Evolutionary conservation across 495 filamentous ascomycete species (phyloP).

Genomic region (Aspergillus leporis): DNA sequence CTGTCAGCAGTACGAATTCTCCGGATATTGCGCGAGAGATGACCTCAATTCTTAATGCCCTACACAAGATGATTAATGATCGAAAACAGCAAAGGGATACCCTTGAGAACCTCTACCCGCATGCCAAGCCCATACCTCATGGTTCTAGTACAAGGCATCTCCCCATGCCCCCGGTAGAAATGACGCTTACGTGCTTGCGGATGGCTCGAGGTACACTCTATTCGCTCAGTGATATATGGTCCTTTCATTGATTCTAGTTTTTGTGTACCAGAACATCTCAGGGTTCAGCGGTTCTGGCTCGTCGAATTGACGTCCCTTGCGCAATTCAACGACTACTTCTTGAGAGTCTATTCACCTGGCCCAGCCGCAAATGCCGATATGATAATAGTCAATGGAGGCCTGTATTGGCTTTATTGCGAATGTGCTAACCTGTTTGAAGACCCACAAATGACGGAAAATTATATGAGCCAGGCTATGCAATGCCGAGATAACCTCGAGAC

Average conservation of each 20-base stretch:
- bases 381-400: slow-evolving; percentile 18
- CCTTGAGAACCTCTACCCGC: slow-evolving; percentile 9
- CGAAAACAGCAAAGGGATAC: slow-evolving; percentile 12
- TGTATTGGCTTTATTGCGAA: slow-evolving; percentile 19
- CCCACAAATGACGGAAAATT: slow-evolving; percentile 9
- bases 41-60: slow-evolving; percentile 4
- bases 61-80: slow-evolving; percentile 1
- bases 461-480: slow-evolving; percentile 10
- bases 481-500: slow-evolving; percentile 15
- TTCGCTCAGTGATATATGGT: not conserved
- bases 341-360: slow-evolving; percentile 13
- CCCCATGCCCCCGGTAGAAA: slow-evolving; percentile 14
- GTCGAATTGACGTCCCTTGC: not conserved
- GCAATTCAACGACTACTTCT: slow-evolving; percentile 12
- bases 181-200: slow-evolving; percentile 11
- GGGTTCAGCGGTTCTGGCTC: slow-evolving; percentile 7
- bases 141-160: slow-evolving; percentile 10
- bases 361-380: slow-evolving; percentile 15
- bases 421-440: slow-evolving; percentile 9
- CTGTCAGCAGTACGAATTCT: not conserved
- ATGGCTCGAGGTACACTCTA: slow-evolving; percentile 9
- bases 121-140: slow-evolving; percentile 6
- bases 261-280: not conserved
- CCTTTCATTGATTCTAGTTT: not conserved
- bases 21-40: slow-evolving; percentile 10